Evolutionary conservation across 495 filamentous ascomycete species (phyloP), one percentile per base, ranked within the genome.

Genomic region (Neohortaea acidophila): DNA sequence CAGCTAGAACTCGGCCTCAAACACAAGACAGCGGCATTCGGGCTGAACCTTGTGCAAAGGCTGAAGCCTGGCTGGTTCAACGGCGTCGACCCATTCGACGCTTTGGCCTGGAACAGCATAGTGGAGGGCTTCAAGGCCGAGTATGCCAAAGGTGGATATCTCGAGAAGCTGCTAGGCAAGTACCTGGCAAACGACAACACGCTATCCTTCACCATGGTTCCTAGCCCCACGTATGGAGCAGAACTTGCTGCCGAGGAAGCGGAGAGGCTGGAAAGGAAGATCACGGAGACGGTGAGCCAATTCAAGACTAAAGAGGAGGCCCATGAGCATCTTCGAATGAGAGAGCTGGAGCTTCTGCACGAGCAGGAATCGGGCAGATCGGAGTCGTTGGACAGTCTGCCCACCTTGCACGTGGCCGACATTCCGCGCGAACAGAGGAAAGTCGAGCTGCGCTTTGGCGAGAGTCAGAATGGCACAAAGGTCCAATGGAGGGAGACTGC

Each of bases 21-120:
- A 52, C 87, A 96, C 59, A 94, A 94, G 60, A 93, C 83, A 1
- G 80, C 89, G 23, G 80, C 80, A 47, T 96, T 97, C 51, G 89
- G 89, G 17, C 81, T 96, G 69, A 75, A 75, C 29, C 61, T 97
- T 2, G 79, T 94, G 65, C 80, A 93, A 48, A 69, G 84, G 31
- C 65, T 93, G 38, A 80, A 89, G 38, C 77, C 83, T 2, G 74
- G 75, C 20, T 97, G 89, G 89, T 94, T 96, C 57, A 89, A 89
- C 40, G 89, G 89, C 11, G 69, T 83, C 10, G 82, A 94, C 57
- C 91, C 89, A 8, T 85, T 97, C 58, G 74, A 89, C 41, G 73
- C 81, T 17, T 62, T 97, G 36, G 77, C 81, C 4, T 94, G 84
- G 84, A 81, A 93, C 51, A 78, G 86, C 26, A 84, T 79, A 2